Conservation (phyloP, 495 filamentous ascomycete genomes). For the Darksidea phi region DNA sequence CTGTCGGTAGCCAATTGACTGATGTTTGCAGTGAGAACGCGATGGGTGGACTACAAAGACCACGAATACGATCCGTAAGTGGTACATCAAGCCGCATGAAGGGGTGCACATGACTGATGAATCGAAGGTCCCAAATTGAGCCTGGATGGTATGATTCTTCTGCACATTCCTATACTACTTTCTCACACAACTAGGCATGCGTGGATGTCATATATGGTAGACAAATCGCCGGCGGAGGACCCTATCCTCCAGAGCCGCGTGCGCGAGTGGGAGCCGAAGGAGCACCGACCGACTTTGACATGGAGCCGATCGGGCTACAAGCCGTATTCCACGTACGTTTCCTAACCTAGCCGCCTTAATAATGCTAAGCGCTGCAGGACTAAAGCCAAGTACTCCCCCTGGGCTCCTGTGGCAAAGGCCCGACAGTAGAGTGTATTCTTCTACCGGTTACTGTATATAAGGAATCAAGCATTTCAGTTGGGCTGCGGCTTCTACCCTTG, state of each 20-base stretch:
- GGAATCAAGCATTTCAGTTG: too few relatives aligned
- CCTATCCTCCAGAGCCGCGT: conserved; percentile 62
- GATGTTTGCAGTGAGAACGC: conserved; percentile 70
- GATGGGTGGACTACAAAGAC: conserved; percentile 96
- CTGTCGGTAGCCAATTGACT: conserved; percentile 13
- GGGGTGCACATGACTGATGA: conserved; percentile 1
- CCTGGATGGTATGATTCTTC: conserved; percentile 71
- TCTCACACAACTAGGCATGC: conserved; percentile 63
- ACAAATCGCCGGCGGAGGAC: conserved; percentile 80
- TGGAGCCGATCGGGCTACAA: conserved; percentile 75
- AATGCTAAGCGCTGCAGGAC: conserved; percentile 35
- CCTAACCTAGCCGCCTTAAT: too few relatives aligned
- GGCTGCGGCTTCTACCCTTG: too few relatives aligned
- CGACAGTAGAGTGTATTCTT: conserved; percentile 26
- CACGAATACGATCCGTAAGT: conserved; percentile 79
- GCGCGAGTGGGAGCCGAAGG: conserved; percentile 71
- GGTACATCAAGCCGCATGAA: neutral
- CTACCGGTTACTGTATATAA: conserved; percentile 18
- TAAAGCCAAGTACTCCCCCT: conserved; percentile 44
- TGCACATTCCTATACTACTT: neutral
- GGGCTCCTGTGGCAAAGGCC: conserved; percentile 42
- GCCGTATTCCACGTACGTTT: conserved; percentile 87
- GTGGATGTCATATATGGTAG: conserved; percentile 92
- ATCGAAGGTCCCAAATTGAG: conserved; percentile 72
- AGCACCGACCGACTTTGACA: conserved; percentile 75